phyloP scores from a whole-genome alignment of 2,329 filamentous ascomycete species.

The Ophiostoma triangulosporum region DNA sequence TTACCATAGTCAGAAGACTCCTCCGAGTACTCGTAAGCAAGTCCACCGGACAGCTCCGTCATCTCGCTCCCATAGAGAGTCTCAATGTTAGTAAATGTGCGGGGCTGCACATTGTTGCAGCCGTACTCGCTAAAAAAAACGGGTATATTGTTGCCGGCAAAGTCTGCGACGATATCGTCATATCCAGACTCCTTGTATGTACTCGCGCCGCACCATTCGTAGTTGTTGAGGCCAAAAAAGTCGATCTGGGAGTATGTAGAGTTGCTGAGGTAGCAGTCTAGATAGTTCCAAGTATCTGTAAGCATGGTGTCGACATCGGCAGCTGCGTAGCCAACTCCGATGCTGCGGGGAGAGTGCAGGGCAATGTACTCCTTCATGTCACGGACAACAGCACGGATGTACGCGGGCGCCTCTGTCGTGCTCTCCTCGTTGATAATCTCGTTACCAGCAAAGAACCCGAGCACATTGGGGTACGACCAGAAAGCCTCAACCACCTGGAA shows the following conservation, averaged over 20 bases:
- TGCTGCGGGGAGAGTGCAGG: constrained; percentile 56
- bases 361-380: constrained; percentile 94
- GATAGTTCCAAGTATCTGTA: constrained; percentile 72
- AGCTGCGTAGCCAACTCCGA: constrained; percentile 91
- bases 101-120: constrained; percentile 62
- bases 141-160: constrained; percentile 76
- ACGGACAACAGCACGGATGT: constrained; percentile 93
- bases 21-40: constrained; percentile 98
- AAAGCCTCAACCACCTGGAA: constrained; percentile 61
- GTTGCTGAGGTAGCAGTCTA: constrained; percentile 66
- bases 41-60: constrained; percentile 78
- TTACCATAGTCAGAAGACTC: constrained; percentile 80
- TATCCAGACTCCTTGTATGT: constrained; percentile 67
- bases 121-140: constrained; percentile 99
- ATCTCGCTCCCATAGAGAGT: constrained; percentile 71
- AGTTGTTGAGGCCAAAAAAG: constrained; percentile 99
- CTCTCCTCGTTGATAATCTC: constrained; percentile 82
- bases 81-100: constrained; percentile 71
- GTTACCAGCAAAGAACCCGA: constrained; percentile 98
- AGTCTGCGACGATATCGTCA: constrained; percentile 70
- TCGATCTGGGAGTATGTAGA: constrained; percentile 51
- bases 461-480: constrained; percentile 71
- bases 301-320: constrained; percentile 83
- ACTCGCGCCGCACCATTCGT: constrained; percentile 93
- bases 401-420: constrained; percentile 84